A percentile compares a stretch with the other conserved stretches of the same genome.
Evolutionary conservation across 345 rosid genomes (phyloP).

Genomic region (Psidium friedrichsthalianum): DNA sequence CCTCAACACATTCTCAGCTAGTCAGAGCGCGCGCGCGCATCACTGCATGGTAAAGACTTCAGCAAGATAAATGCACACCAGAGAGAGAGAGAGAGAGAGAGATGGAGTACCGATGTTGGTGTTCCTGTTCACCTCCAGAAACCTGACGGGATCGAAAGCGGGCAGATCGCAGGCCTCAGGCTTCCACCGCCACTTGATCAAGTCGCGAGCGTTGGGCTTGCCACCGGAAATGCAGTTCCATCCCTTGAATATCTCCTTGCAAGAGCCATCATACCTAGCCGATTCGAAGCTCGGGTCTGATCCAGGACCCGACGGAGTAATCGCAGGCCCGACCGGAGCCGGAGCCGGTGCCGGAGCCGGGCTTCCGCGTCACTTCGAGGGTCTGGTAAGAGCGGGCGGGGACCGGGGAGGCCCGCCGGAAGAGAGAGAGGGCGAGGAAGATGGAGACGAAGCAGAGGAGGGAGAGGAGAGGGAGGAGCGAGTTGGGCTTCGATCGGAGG

Average conservation of each 20-base stretch:
- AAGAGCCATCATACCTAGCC: slow-evolving; percentile 37
- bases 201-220: slow-evolving; percentile 52
- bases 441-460: slow-evolving; percentile 44
- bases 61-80: not conserved
- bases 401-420: slow-evolving; percentile 13
- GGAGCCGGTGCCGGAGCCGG: not conserved
- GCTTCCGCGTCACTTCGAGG: not conserved
- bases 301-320: slow-evolving; percentile 68
- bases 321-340: slow-evolving; percentile 23
- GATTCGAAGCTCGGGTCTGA: slow-evolving; percentile 32
- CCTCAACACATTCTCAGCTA: not conserved
- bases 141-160: slow-evolving; percentile 45
- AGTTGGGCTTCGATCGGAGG: slow-evolving; percentile 43
- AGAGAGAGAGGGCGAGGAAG: slow-evolving; percentile 30
- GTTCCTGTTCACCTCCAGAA: slow-evolving; percentile 42
- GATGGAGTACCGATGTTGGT: slow-evolving; percentile 53
- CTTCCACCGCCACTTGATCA: slow-evolving; percentile 81
- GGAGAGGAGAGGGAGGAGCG: slow-evolving; percentile 57
- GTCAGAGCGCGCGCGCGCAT: not conserved
- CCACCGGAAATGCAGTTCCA: slow-evolving; percentile 75
- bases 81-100: not conserved
- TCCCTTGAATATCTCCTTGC: slow-evolving; percentile 93
- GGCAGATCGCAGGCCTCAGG: slow-evolving; percentile 55
- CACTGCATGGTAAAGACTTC: not conserved
- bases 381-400: slow-evolving; percentile 1